Base-by-base conservation (phyloP, 306 rosid species). In the Fragaria iinumae region DNA sequence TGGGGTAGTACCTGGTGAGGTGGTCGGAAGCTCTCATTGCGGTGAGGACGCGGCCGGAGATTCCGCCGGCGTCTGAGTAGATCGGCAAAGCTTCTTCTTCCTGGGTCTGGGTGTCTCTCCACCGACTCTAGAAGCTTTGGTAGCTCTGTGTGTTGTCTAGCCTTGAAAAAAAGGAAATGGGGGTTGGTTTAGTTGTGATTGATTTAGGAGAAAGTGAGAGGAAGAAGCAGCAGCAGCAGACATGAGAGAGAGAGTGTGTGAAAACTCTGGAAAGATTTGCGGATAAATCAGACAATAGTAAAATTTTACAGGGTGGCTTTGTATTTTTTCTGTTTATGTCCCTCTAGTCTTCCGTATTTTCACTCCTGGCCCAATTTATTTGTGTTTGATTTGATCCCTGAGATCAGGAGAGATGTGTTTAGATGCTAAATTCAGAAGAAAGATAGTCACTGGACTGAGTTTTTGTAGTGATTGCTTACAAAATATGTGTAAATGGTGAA, bases 131-230 rank as follows among this genome's bases (percentile, higher is more conserved):
- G 34, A 2, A 13, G 8, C 6, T 23, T 12, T 3, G 62, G 6
- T n/a, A 10, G 32, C 66, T 65, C 69, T 79, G 74, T 16, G 68
- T 41, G 84, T 83, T 63, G 67, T 60, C 67, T 64, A 89, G 92
- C 86, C 83, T 79, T 82, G 69, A 79, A 88, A 72, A 29, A 72
- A 64, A 8, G 67, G 34, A 62, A 62, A 62, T 56, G 62, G 62
- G 29, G 29, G 47, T 74, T 76, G 81, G 77, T 52, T 84, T 76
- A 76, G 78, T 73, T 85, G 47, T 48, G 69, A 36, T 71, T 80
- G 69, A 82, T 83, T 81, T 55, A 29, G 69, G 41, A 32, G 69
- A 16, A 20, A 60, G 67, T 11, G 71, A 14, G 34, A 50, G 67
- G 29, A 53, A 69, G 32, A 57, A 47, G 64, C 50, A 75, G 76